These are phyloP conservation scores for Euphorbia celastroides DNA, from an alignment of 441 rosid species.

Conservation along the genomic window DNA sequence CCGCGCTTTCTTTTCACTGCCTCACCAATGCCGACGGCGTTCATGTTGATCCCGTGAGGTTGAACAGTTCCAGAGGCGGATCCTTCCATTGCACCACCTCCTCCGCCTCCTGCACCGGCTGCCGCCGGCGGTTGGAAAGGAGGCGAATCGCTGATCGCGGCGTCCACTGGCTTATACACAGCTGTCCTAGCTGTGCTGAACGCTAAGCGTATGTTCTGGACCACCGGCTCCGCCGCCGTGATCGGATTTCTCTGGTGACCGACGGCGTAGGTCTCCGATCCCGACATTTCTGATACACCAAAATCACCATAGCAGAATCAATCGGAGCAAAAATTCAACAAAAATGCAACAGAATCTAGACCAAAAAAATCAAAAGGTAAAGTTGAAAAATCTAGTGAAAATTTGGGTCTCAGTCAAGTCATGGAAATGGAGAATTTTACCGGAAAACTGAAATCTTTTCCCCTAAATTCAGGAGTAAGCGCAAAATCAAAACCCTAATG, in stretches of 20 bases:
- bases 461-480: slow-evolving; percentile 20
- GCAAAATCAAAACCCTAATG: slow-evolving; percentile 31
- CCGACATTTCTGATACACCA: slow-evolving; percentile 40
- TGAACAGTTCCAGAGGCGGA: slow-evolving; percentile 14
- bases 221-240: slow-evolving; percentile 30
- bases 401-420: background rate
- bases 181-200: slow-evolving; percentile 44
- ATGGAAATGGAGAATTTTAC: background rate
- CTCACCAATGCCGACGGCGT: slow-evolving; percentile 33
- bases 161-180: slow-evolving; percentile 43
- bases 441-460: background rate
- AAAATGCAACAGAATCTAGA: background rate
- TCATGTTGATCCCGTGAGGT: slow-evolving; percentile 35
- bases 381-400: background rate
- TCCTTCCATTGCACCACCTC: slow-evolving; percentile 20
- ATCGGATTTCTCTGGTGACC: slow-evolving; percentile 23
- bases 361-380: background rate
- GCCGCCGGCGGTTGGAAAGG: slow-evolving; percentile 33
- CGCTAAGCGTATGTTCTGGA: slow-evolving; percentile 63
- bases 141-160: slow-evolving; percentile 25
- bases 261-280: slow-evolving; percentile 49
- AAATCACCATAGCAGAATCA: slow-evolving; percentile 18
- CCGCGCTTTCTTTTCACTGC: slow-evolving; percentile 66
- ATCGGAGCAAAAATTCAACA: background rate
- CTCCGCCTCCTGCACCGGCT: background rate